phyloP scores from a whole-genome alignment of 129 eudicot species.

The Erigeron canadensis region DNA sequence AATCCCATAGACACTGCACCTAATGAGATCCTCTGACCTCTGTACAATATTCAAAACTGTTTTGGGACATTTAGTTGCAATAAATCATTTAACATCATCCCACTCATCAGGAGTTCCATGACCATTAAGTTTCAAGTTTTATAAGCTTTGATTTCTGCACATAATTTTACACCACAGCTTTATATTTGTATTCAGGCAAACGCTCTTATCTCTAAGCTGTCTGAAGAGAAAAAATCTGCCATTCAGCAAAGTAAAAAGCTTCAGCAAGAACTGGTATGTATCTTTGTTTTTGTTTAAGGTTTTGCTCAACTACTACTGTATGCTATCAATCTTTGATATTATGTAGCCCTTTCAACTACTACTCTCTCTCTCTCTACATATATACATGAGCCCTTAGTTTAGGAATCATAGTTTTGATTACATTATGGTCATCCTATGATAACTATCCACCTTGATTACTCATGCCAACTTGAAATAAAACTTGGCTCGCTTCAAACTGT shows the following conservation, averaged over 20 bases:
- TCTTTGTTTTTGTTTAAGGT: background rate
- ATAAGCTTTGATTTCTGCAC: background rate
- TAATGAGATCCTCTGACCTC: too few relatives aligned
- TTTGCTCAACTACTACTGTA: background rate
- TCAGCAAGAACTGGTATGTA: constrained; percentile 77
- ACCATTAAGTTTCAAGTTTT: background rate
- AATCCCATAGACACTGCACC: too few relatives aligned
- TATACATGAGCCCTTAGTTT: background rate
- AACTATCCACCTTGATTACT: background rate
- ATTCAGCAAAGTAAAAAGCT: constrained; percentile 68
- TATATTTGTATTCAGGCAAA: constrained; percentile 37
- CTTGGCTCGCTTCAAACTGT: background rate
- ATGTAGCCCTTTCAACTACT: background rate
- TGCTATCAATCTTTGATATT: background rate
- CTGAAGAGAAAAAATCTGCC: constrained; percentile 63
- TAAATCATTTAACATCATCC: too few relatives aligned
- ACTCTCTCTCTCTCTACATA: background rate
- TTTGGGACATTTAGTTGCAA: too few relatives aligned
- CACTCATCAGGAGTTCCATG: too few relatives aligned
- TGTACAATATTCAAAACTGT: too few relatives aligned
- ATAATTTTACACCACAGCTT: background rate
- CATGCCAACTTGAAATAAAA: background rate
- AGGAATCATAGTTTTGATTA: background rate
- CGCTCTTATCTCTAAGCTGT: constrained; percentile 60
- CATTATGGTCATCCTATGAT: background rate